These are phyloP conservation scores for Neodidymelliopsis sp. DNA, from an alignment of 2,329 filamentous ascomycete genomes.

Conservation along the genomic window DNA sequence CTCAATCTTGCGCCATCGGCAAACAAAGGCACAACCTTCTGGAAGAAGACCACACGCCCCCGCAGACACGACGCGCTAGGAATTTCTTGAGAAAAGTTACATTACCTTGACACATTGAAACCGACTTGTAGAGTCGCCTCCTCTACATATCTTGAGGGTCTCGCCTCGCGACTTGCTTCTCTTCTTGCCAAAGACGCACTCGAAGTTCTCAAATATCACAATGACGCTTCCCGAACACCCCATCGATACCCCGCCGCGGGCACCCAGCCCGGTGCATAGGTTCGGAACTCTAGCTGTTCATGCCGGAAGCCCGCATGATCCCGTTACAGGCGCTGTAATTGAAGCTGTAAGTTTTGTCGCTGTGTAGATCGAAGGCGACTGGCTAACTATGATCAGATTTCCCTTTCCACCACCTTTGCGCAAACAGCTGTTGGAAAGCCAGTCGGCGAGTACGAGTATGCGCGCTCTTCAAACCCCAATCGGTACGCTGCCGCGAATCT, in stretches of 20 bases:
- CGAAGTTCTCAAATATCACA: slow-evolving; percentile 8
- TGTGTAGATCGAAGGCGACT: neutral
- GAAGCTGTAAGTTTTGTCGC: slow-evolving; percentile 65
- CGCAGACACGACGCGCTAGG: slow-evolving; percentile 23
- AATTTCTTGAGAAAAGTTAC: slow-evolving; percentile 22
- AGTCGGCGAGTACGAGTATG: slow-evolving; percentile 91
- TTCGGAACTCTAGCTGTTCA: slow-evolving; percentile 97
- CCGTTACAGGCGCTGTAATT: slow-evolving; percentile 92
- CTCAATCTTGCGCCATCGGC: slow-evolving; percentile 33
- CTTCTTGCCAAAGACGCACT: neutral
- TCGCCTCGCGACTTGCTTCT: neutral
- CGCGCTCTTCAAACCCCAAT: slow-evolving; percentile 92
- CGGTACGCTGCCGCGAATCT: slow-evolving; percentile 52
- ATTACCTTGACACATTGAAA: slow-evolving; percentile 21
- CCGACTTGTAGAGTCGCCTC: slow-evolving; percentile 10
- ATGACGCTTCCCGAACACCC: slow-evolving; percentile 59
- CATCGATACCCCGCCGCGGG: slow-evolving; percentile 76
- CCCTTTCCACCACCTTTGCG: slow-evolving; percentile 95
- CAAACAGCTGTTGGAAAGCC: slow-evolving; percentile 88
- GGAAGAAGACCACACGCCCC: slow-evolving; percentile 19
- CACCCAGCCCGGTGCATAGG: slow-evolving; percentile 75
- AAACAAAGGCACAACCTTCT: slow-evolving; percentile 27
- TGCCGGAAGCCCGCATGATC: slow-evolving; percentile 89
- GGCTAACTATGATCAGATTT: slow-evolving; percentile 67
- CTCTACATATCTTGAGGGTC: slow-evolving; percentile 2